Evolutionary conservation across 78 protist species (phyloP), one percentile per base, ranked within the genome.

Genomic region (Emiliania huxleyi): DNA sequence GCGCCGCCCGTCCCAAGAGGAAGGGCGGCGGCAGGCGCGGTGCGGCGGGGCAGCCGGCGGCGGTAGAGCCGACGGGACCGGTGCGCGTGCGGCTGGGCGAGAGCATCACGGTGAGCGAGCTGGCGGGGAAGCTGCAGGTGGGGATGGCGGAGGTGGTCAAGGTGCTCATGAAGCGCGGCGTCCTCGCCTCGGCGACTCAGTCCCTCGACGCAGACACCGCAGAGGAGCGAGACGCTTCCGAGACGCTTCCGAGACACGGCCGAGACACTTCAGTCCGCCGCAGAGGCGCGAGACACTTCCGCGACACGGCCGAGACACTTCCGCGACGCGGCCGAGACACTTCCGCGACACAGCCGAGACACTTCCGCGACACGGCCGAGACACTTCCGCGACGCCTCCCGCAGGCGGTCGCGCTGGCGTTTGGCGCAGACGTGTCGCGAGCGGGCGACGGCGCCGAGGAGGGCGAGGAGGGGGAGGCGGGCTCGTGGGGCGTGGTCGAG

Each of bases 181-280:
- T 48, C 19, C 90, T 44, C 62, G 90, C 69, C 0, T 85, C 90
- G 44, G 22, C 40, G 35, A 45, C 62, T n/a, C 90, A 85, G 90
- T 44, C 69, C n/a, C 45, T 85, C 71, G 69, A 46, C 40, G 69
- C 6, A 11, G 90, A 46, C 45, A 35, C 62, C 42, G 89, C 89
- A 4, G 56, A 6, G 40, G n/a, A n/a, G n/a, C n/a, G n/a, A n/a
- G n/a, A n/a, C n/a, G n/a, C n/a, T n/a, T n/a, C n/a, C n/a, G n/a
- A n/a, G n/a, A n/a, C n/a, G n/a, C n/a, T n/a, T n/a, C n/a, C n/a
- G n/a, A n/a, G n/a, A n/a, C n/a, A n/a, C n/a, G n/a, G n/a, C n/a
- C n/a, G n/a, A n/a, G n/a, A n/a, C n/a, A n/a, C n/a, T n/a, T n/a
- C n/a, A n/a, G n/a, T n/a, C n/a, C n/a, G n/a, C n/a, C n/a, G n/a